phyloP scores from a whole-genome alignment of 768 basidiomycete species.

The Porpolomopsis calyptriformis region DNA sequence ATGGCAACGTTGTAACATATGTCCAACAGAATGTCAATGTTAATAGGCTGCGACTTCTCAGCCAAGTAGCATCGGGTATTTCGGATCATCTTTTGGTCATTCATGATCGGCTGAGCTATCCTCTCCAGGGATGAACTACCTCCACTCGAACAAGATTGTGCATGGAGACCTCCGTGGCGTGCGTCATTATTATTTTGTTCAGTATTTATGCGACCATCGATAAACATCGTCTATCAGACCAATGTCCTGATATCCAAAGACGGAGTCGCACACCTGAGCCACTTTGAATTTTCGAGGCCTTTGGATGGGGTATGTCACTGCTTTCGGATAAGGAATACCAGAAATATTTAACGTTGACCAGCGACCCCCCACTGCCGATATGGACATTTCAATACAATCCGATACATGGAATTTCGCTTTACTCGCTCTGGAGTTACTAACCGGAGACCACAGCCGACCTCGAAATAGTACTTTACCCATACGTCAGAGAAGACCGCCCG shows the following conservation, averaged over 20 bases:
- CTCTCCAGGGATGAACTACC: slow-evolving; percentile 29
- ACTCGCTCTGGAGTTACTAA: slow-evolving; percentile 36
- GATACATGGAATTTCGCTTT: slow-evolving; percentile 46
- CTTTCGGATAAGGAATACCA: too few species aligned
- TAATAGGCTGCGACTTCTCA: slow-evolving; percentile 28
- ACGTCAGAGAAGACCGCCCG: slow-evolving; percentile 26
- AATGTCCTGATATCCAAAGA: slow-evolving; percentile 33
- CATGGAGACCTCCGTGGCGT: slow-evolving; percentile 36
- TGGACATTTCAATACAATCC: too few species aligned
- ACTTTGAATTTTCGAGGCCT: slow-evolving; percentile 35
- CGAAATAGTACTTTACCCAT: slow-evolving; percentile 16
- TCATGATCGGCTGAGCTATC: slow-evolving; percentile 1
- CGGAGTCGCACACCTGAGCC: slow-evolving; percentile 31
- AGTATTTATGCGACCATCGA: not conserved
- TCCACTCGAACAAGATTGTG: slow-evolving; percentile 27
- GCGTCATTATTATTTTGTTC: slow-evolving; percentile 10
- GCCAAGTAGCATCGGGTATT: slow-evolving; percentile 29
- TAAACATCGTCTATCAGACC: slow-evolving; percentile 19
- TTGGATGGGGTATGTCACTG: slow-evolving; percentile 29
- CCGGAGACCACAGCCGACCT: slow-evolving; percentile 28
- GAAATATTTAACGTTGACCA: too few species aligned
- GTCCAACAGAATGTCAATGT: slow-evolving; percentile 20
- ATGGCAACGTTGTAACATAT: slow-evolving; percentile 30
- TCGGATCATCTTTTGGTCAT: not conserved
- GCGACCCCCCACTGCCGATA: too few species aligned